A percentile compares a stretch with the other conserved stretches of the same genome.
Conservation (phyloP, 1,284 basidiomycete genomes). For the Pisolithus thermaeus region DNA sequence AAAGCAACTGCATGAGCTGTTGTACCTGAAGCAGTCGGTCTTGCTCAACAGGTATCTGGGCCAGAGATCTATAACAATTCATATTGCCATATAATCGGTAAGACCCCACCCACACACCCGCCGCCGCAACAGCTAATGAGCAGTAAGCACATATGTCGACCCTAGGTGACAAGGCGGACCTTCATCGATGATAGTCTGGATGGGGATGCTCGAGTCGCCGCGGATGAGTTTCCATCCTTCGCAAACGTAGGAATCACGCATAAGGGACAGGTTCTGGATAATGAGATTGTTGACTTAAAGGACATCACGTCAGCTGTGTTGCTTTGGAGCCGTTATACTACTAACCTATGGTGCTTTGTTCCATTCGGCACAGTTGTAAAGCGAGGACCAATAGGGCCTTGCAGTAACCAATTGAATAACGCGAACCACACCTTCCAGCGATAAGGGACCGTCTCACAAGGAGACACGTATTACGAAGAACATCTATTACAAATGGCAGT, state of each 20-base stretch:
- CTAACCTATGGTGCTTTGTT: constrained; percentile 24
- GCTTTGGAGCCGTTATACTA: background rate
- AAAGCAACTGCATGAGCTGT: constrained; percentile 26
- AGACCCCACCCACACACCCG: constrained; percentile 14
- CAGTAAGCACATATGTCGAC: constrained; percentile 4
- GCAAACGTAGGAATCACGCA: constrained; percentile 9
- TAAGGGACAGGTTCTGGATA: constrained; percentile 31
- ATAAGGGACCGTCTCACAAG: constrained; percentile 22
- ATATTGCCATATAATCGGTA: background rate
- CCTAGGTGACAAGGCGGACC: constrained; percentile 11
- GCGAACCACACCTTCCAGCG: constrained; percentile 20
- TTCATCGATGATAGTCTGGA: constrained; percentile 16
- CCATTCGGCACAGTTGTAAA: constrained; percentile 22
- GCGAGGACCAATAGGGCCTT: constrained; percentile 33
- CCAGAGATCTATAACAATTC: constrained; percentile 11
- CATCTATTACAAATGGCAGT: constrained; percentile 11
- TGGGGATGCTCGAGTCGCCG: constrained; percentile 8
- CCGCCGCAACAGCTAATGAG: constrained; percentile 13
- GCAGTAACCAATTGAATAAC: constrained; percentile 27
- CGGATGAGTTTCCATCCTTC: constrained; percentile 20
- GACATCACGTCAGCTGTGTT: background rate
- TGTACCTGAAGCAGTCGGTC: constrained; percentile 5
- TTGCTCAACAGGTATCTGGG: constrained; percentile 4
- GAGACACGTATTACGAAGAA: constrained; percentile 18
- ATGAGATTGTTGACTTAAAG: constrained; percentile 36